phyloP scores from a whole-genome alignment of 2,329 filamentous ascomycete species.

The Trichoderma sp. region DNA sequence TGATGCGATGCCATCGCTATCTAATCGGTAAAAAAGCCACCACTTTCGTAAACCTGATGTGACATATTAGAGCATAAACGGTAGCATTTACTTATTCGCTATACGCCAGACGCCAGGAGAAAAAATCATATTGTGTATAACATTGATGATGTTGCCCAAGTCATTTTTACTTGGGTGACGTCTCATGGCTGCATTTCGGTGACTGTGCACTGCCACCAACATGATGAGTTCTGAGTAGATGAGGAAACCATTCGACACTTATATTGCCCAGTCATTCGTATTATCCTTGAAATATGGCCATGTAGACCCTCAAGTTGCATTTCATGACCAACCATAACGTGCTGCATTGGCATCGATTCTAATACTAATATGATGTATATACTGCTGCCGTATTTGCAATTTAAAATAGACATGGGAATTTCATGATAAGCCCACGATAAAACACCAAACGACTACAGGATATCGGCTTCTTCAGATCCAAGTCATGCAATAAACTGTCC shows the following conservation, averaged over 20 bases:
- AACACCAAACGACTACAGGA: not conserved
- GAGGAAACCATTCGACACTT: not conserved
- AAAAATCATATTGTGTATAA: not conserved
- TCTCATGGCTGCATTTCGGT: not conserved
- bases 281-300: not conserved
- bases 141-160: not conserved
- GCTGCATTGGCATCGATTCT: not conserved
- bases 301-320: not conserved
- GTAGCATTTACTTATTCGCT: not conserved
- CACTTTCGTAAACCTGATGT: not conserved
- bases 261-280: not conserved
- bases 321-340: not conserved
- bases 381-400: not conserved
- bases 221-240: not conserved
- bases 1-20: not conserved
- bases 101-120: not conserved
- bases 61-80: not conserved
- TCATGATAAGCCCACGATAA: not conserved
- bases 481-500: not conserved
- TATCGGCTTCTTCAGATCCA: not conserved
- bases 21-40: too few species aligned
- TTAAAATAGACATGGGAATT: not conserved
- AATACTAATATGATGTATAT: not conserved
- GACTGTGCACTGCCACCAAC: not conserved
- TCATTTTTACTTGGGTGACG: not conserved